Evolutionary conservation across 176 grass and related monocot species (phyloP).

Genomic region (Aegilops sharonensis): DNA sequence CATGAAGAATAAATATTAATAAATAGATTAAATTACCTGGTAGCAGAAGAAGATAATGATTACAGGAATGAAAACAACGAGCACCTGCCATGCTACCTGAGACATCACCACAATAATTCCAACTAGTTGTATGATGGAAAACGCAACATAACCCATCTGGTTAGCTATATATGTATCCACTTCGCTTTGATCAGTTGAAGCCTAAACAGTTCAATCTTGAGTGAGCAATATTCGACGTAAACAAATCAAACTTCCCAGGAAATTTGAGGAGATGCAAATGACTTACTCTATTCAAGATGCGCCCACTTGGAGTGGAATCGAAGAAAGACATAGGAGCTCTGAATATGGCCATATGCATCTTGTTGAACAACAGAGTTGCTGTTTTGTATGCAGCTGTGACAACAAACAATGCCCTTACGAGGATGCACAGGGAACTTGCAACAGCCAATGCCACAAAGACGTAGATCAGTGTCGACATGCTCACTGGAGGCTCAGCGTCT

Average conservation of each 20-base stretch:
- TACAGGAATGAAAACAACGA: slow-evolving; percentile 72
- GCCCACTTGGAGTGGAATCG: slow-evolving; percentile 82
- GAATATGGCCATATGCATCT: slow-evolving; percentile 83
- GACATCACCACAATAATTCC: slow-evolving; percentile 91
- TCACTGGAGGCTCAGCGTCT: slow-evolving; percentile 55
- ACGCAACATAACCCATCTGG: slow-evolving; percentile 52
- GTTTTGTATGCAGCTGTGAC: slow-evolving; percentile 69
- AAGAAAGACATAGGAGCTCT: slow-evolving; percentile 91
- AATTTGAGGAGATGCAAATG: slow-evolving; percentile 15
- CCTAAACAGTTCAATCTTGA: slow-evolving; percentile 36
- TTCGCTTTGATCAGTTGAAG: slow-evolving; percentile 75
- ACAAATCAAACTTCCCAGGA: background rate
- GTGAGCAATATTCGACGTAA: slow-evolving; percentile 7
- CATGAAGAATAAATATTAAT: slow-evolving; percentile 6
- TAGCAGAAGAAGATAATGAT: slow-evolving; percentile 70
- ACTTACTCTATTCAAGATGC: slow-evolving; percentile 75
- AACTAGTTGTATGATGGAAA: slow-evolving; percentile 67
- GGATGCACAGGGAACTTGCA: slow-evolving; percentile 59
- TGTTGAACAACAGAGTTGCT: slow-evolving; percentile 71
- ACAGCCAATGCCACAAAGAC: slow-evolving; percentile 61
- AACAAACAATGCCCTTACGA: slow-evolving; percentile 60
- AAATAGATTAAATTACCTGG: slow-evolving; percentile 56
- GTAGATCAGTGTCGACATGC: slow-evolving; percentile 59
- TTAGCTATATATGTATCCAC: slow-evolving; percentile 59
- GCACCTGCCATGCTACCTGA: slow-evolving; percentile 87